Percentiles rank a stretch among this genome's conserved stretches.
Conservation (phyloP, 345 rosid genomes). For the Rhizophora mangle region DNA sequence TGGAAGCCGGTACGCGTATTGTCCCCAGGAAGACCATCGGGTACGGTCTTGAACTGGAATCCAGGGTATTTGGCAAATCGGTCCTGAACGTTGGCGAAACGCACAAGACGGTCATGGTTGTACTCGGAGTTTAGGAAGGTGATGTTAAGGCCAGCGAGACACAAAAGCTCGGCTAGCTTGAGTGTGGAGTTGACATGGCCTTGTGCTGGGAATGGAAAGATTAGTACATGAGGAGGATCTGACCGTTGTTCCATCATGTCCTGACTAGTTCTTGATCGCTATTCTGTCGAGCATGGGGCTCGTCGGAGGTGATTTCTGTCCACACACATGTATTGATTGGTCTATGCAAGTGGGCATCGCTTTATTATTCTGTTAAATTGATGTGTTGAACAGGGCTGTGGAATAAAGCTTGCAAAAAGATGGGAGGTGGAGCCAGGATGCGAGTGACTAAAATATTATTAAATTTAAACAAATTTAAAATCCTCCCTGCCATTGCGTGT, state of each 20-base stretch:
- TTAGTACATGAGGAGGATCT: constrained; percentile 37
- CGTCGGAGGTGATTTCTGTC: too few species aligned
- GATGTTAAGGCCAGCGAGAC: constrained; percentile 41
- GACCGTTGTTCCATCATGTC: constrained; percentile 7
- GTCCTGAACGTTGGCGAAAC: constrained; percentile 21
- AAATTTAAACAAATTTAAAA: too few species aligned
- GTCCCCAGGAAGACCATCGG: constrained; percentile 35
- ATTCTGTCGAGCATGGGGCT: too few species aligned
- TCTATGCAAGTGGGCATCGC: too few species aligned
- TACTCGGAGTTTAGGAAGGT: constrained; percentile 52
- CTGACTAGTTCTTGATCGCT: too few species aligned
- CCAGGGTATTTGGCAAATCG: constrained; percentile 35
- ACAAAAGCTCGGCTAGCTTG: constrained; percentile 54
- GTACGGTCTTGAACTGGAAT: constrained; percentile 30
- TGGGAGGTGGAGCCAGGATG: too few species aligned
- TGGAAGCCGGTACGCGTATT: constrained; percentile 18
- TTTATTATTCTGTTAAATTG: too few species aligned
- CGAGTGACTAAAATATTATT: too few species aligned
- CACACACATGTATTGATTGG: too few species aligned
- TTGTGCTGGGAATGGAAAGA: constrained; percentile 57
- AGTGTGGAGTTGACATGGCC: constrained; percentile 75
- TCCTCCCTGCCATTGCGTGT: too few species aligned
- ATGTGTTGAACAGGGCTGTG: too few species aligned
- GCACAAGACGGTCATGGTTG: constrained; percentile 30
- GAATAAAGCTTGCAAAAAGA: too few species aligned